A percentile compares a stretch with the other conserved stretches of the same genome.
Conservation (phyloP, 2,329 filamentous ascomycete species). For the Tolypocladium pustulatum region DNA sequence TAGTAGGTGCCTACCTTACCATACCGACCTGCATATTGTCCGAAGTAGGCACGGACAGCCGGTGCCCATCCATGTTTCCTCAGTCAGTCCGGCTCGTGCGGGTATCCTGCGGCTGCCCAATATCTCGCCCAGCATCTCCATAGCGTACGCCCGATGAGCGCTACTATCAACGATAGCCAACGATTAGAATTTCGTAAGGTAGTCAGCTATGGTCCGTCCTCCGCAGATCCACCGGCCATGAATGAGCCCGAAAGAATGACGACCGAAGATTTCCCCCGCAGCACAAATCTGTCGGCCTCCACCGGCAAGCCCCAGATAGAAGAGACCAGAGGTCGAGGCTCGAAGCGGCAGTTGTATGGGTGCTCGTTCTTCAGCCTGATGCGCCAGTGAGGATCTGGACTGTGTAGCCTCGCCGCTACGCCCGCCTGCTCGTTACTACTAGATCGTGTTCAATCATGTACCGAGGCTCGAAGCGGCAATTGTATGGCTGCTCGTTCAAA, state of each 20-base stretch:
- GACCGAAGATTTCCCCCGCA: not conserved
- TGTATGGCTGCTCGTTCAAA: not conserved
- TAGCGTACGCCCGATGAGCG: not conserved
- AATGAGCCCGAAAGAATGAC: not conserved
- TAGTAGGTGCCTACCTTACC: too few relatives aligned
- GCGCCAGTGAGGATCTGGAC: too few relatives aligned
- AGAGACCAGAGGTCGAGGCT: not conserved
- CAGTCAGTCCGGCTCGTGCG: not conserved
- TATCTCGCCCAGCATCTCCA: not conserved
- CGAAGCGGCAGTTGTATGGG: not conserved
- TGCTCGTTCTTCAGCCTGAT: too few relatives aligned
- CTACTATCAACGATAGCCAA: not conserved
- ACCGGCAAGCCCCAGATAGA: not conserved
- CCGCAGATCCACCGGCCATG: not conserved
- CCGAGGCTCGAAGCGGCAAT: not conserved
- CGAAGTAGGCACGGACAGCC: too few relatives aligned
- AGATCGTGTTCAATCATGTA: not conserved
- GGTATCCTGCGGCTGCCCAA: not conserved
- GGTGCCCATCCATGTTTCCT: too few relatives aligned
- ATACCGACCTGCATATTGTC: too few relatives aligned
- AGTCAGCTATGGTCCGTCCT: not conserved
- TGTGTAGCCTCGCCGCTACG: not conserved
- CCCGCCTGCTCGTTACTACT: not conserved
- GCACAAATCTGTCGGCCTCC: not conserved
- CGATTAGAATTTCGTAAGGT: not conserved